Conservation (phyloP, 306 rosid species). For the Prunus mira region DNA sequence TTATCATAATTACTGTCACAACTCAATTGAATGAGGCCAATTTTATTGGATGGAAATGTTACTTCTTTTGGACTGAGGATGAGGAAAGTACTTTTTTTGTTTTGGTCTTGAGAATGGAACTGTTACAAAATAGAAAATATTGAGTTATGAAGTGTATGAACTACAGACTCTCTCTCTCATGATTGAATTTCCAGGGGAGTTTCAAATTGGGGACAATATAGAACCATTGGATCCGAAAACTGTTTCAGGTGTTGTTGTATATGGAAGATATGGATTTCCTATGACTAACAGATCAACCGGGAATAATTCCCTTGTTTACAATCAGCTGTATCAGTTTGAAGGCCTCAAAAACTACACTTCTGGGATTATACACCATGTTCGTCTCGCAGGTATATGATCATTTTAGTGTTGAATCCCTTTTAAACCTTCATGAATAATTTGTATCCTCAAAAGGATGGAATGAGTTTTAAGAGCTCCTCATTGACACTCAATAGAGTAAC, state of each 20-base stretch:
- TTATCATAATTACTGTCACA: not conserved
- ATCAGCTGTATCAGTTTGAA: constrained; percentile 81
- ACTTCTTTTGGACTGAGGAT: not conserved
- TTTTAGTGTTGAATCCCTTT: not conserved
- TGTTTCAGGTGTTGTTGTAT: constrained; percentile 63
- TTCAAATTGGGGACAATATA: constrained; percentile 70
- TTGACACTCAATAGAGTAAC: not conserved
- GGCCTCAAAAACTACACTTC: constrained; percentile 93
- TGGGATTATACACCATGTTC: constrained; percentile 93
- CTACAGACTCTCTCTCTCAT: not conserved
- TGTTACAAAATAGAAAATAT: not conserved
- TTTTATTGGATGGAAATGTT: not conserved
- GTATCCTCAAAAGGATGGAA: not conserved
- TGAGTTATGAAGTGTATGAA: not conserved
- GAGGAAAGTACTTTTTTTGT: not conserved
- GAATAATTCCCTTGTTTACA: constrained; percentile 58
- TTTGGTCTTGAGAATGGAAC: not conserved
- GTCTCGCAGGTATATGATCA: constrained; percentile 58
- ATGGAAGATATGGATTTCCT: constrained; percentile 44
- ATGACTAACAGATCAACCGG: constrained; percentile 45
- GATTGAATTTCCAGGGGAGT: constrained; percentile 58
- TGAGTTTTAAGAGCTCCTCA: not conserved
- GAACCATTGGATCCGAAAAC: constrained; percentile 54
- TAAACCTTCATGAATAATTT: not conserved
- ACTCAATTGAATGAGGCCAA: constrained; percentile 7